Evolutionary conservation across 176 grass and related monocot species (phyloP).

Genomic region (Avena atlantica): DNA sequence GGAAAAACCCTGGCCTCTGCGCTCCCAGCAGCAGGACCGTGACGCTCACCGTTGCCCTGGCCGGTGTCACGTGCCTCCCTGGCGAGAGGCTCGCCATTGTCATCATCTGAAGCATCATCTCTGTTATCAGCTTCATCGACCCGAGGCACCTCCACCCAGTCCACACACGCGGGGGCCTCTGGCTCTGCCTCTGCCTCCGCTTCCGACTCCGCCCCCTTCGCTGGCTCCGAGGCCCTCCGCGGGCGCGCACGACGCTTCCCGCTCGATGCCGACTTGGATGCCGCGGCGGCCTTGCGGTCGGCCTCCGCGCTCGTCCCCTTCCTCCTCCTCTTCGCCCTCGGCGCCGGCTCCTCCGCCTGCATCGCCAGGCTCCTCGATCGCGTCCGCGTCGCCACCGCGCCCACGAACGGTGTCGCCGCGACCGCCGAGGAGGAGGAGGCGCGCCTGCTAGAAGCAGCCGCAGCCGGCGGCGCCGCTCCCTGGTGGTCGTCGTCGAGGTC

Average conservation of each 20-base stretch:
- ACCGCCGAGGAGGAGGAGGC: neutral
- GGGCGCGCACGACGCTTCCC: neutral
- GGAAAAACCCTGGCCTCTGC: neutral
- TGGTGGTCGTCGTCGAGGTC: constrained; percentile 34
- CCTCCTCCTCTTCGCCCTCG: constrained; percentile 39
- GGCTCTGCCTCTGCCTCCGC: neutral
- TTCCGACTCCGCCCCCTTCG: neutral
- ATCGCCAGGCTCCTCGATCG: constrained; percentile 44
- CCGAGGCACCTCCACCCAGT: constrained; percentile 30
- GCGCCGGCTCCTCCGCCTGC: constrained; percentile 18
- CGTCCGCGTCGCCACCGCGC: constrained; percentile 54
- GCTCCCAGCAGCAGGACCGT: neutral
- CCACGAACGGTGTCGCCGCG: neutral
- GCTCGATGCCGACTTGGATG: neutral
- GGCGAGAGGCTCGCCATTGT: neutral
- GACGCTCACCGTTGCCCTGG: neutral
- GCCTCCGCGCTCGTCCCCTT: constrained; percentile 8
- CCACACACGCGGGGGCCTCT: neutral
- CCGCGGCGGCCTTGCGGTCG: neutral
- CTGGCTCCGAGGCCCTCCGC: neutral
- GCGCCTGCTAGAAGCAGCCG: neutral
- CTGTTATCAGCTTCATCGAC: neutral
- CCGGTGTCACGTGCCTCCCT: neutral
- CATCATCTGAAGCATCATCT: constrained; percentile 26
- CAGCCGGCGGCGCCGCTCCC: neutral